Evolutionary conservation across 2,329 filamentous ascomycete species (phyloP), one percentile per base, ranked within the genome.

Genomic region (Monilinia laxa): DNA sequence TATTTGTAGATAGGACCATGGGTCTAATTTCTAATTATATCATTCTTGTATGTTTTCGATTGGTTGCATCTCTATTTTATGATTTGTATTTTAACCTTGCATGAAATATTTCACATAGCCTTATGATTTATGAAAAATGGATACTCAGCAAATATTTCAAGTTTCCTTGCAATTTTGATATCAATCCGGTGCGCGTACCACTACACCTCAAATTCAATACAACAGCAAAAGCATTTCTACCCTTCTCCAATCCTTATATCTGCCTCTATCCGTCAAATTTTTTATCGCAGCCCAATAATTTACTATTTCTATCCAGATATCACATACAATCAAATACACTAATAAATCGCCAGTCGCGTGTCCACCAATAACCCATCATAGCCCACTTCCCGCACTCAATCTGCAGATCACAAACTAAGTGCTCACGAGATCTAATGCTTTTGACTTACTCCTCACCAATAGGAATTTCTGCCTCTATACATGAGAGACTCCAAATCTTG

Each of bases 21-120:
- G 14, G 23, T 62, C 23, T 62, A 40, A n/a, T 62, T 53, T 40
- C 47, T 52, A 52, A 52, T 40, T 53, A 38, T 62, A 40, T 40
- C 20, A 35, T 54, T 57, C 35, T 25, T 57, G 55, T 25, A 62
- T 25, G 47, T 52, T 40, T 11, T 52, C 40, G 28, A 23, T 23
- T 28, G 3, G 28, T 28, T 28, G 28, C 4, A 28, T 28, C 28
- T 28, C 28, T 28, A 28, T 28, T 28, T 38, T 42, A 38, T 57
- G 20, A 40, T 23, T 42, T 23, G 35, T 40, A 38, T 56, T 38
- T 56, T 47, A 47, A 47, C 45, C 18, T 20, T 9, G 1, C 45
- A n/a, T 47, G 31, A 35, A 5, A 35, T 35, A 35, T 35, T 35
- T 35, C 31, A 35, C 31, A 35, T 9, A 35, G 7, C 31, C 31